Base-by-base conservation (phyloP, 2,329 filamentous ascomycete species). In the Rhynchosporium secalis region DNA sequence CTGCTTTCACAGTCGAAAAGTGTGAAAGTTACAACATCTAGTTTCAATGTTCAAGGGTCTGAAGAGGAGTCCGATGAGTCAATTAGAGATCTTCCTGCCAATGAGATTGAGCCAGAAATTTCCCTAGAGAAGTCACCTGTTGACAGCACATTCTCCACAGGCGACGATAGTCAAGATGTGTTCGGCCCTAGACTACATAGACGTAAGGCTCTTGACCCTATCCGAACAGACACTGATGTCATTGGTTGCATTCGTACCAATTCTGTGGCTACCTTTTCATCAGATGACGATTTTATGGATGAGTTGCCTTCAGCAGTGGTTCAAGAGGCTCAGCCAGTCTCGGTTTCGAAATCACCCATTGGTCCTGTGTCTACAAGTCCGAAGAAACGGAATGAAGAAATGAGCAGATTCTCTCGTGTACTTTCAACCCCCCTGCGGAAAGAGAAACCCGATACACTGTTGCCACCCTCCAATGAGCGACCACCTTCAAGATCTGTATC, bases 221-320 rank as follows among this genome's bases (percentile, higher is more conserved):
- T 90, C 57, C 77, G 76, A 43, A 86, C 83, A 2, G 77, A 81
- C 63, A 62, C 82, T 15, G 73, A 76, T 12, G 60, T 68, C 26
- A 65, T 72, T 13, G 74, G 75, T 31, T 74, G 65, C 51, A 75
- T 70, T 60, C 45, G 61, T 26, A 66, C 70, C 15, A 70, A 72
- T 58, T 73, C 78, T 1, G 78, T 79, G 46, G 71, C 81, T 47
- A 83, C 83, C 72, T 77, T 85, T 46, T 82, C 77, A 31, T 87
- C 89, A n/a, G 90, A 94, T 73, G 91, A 95, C 72, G 88, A 86
- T 15, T 84, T 93, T 65, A 89, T 96, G 84, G 90, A 96, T 62
- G 92, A 96, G 76, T 78, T 96, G 60, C 89, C 91, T 70, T 89
- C 86, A 60, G 92, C 92, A 33, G 92, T 89, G 2, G 79, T 96